Conservation (phyloP, 306 rosid species). For the Prosopis cineraria region DNA sequence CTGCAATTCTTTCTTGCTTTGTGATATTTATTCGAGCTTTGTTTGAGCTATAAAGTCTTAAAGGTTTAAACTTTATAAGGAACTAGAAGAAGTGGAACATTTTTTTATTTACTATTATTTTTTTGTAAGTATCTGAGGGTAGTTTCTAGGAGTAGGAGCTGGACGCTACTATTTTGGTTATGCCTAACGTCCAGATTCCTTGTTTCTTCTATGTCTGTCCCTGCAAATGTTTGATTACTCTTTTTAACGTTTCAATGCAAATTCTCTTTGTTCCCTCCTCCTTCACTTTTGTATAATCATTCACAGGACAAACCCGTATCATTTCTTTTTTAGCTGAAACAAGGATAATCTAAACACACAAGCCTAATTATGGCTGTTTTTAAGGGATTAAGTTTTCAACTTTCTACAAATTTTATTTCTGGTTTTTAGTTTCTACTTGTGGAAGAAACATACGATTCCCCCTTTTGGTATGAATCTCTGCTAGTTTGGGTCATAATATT, state of each 20-base stretch:
- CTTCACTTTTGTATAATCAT: conserved; percentile 42
- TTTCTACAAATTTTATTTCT: conserved; percentile 6
- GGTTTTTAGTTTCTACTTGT: too few species aligned
- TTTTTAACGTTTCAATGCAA: conserved; percentile 43
- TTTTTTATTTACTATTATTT: conserved; percentile 14
- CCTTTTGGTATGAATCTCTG: conserved; percentile 21
- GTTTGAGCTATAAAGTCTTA: not conserved
- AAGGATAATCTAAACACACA: conserved; percentile 28
- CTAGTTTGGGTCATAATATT: conserved; percentile 18
- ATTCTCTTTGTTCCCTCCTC: conserved; percentile 39
- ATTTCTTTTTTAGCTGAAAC: conserved; percentile 26
- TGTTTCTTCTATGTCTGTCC: conserved; percentile 41
- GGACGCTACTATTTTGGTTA: not conserved
- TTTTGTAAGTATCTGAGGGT: not conserved
- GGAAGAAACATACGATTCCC: not conserved
- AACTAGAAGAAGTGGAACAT: conserved; percentile 41
- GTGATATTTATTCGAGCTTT: conserved; percentile 24
- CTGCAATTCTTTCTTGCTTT: not conserved
- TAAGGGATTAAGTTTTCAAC: conserved; percentile 32
- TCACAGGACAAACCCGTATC: conserved; percentile 31
- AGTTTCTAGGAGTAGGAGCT: not conserved
- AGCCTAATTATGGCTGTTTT: conserved; percentile 17
- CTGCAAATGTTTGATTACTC: conserved; percentile 41
- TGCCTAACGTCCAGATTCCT: conserved; percentile 25
- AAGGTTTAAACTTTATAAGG: conserved; percentile 29